Evolutionary conservation across 192 early-diverging fungal species (phyloP), one percentile per base, ranked within the genome.

Genomic region (Pilaira anomala): DNA sequence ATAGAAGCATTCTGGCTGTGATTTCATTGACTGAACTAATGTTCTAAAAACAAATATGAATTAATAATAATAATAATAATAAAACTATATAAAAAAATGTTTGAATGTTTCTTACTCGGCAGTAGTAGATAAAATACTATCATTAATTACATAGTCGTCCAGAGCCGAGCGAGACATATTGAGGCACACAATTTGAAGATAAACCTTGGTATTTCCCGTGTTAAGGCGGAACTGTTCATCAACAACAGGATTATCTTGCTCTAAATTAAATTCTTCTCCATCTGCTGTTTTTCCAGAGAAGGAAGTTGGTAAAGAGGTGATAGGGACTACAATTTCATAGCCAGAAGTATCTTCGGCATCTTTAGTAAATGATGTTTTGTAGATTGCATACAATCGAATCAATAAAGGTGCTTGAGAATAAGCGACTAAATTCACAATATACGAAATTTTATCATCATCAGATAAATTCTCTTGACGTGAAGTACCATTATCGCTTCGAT

Each of bases 331-430:
- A 24, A 52, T 21, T 28, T 29, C 44, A 4, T 8, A 18, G 16
- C 2, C 9, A 1, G 44, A 14, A 22, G 46, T 12, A 14, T 1
- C 16, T 21, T 48, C 46, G 19, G 24, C 3, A 7, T 52, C 25
- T 52, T 5, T 29, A 6, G 9, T 52, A 5, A 52, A 12, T 0
- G 19, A 46, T 5, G 1, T 88, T 48, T 73, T 67, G 54, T 87
- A 87, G 11, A 75, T 75, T 54, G 81, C 86, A 64, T 92, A 87
- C 0, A 87, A 65, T 24, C 82, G 71, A 1, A 92, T 62, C 48
- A 92, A 84, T 13, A 92, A 69, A 8, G 90, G 90, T 11, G 76
- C 68, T 28, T 89, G 83, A n/a, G 88, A 79, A 44, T 75, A 82
- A 24, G 83, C 73, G 60, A 77, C 73, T 9, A 76, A 39, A 26